A percentile compares a stretch with the other conserved stretches of the same genome.
phyloP scores from a whole-genome alignment of 768 basidiomycete species.

The Lepiota brunneoincarnata region DNA sequence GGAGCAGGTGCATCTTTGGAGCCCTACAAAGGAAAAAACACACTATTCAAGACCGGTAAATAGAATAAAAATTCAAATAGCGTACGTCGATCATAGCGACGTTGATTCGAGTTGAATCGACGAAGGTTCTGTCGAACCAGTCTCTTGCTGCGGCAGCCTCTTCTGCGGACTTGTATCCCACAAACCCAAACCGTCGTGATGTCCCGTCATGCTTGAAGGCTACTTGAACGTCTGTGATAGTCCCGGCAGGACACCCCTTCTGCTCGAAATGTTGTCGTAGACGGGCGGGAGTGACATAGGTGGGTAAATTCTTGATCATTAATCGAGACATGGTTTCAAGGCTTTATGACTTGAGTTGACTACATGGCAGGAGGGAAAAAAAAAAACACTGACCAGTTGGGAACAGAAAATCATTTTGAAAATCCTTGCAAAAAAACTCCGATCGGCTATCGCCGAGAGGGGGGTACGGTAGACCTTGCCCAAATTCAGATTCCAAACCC shows the following conservation, averaged over 20 bases:
- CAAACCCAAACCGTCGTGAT: constrained; percentile 86
- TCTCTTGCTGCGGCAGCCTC: constrained; percentile 74
- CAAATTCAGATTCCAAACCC: neutral
- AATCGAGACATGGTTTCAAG: constrained; percentile 66
- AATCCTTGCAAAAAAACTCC: constrained; percentile 12
- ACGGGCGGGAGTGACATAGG: constrained; percentile 59
- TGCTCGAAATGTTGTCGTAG: constrained; percentile 70
- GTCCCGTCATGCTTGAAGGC: constrained; percentile 75
- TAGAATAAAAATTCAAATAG: constrained; percentile 15
- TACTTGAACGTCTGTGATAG: constrained; percentile 85
- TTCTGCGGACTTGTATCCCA: constrained; percentile 80
- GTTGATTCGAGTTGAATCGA: constrained; percentile 74
- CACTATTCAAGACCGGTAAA: neutral
- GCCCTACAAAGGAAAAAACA: constrained; percentile 40
- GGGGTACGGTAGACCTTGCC: constrained; percentile 5
- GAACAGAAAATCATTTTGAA: constrained; percentile 8
- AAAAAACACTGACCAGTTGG: constrained; percentile 6
- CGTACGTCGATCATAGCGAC: constrained; percentile 79
- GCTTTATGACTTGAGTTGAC: neutral
- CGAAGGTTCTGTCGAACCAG: constrained; percentile 84
- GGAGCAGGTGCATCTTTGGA: constrained; percentile 66
- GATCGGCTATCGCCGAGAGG: constrained; percentile 21
- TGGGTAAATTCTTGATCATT: constrained; percentile 78
- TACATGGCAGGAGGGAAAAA: constrained; percentile 4
- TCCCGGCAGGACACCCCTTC: constrained; percentile 56